These are phyloP conservation scores for Lichtheimia ornata DNA, from an alignment of 371 early-diverging fungal species.

Conservation along the genomic window DNA sequence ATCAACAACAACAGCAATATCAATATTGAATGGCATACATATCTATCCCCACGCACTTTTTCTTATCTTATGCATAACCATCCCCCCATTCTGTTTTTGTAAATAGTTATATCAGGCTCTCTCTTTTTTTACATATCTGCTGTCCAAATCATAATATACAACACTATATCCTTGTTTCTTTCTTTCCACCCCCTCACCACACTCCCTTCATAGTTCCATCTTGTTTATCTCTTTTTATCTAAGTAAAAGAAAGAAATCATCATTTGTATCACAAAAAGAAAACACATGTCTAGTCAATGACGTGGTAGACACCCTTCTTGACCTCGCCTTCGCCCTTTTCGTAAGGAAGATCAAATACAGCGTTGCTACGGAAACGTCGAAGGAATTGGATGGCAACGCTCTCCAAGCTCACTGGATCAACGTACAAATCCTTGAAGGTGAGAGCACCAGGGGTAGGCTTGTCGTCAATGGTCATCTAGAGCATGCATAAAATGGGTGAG, in stretches of 20 bases:
- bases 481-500: slow-evolving; percentile 5
- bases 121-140: too few species aligned
- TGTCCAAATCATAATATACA: too few species aligned
- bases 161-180: too few species aligned
- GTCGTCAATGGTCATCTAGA: slow-evolving; percentile 75
- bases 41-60: too few species aligned
- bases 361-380: slow-evolving; percentile 78
- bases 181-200: neutral
- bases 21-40: too few species aligned
- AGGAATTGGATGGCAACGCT: slow-evolving; percentile 79
- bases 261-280: slow-evolving; percentile 4
- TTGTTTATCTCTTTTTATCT: slow-evolving; percentile 1
- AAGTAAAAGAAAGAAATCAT: slow-evolving; percentile 7
- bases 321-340: slow-evolving; percentile 60
- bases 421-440: slow-evolving; percentile 85
- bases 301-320: slow-evolving; percentile 66
- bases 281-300: slow-evolving; percentile 47
- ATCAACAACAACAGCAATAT: too few species aligned
- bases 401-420: slow-evolving; percentile 80
- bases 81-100: too few species aligned
- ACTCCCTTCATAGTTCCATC: neutral
- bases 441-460: slow-evolving; percentile 69
- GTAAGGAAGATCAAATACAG: slow-evolving; percentile 63
- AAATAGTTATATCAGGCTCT: too few species aligned
- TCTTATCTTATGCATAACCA: too few species aligned